Base-by-base conservation (phyloP, 2,329 filamentous ascomycete species). In the Coleophoma cylindrospora region DNA sequence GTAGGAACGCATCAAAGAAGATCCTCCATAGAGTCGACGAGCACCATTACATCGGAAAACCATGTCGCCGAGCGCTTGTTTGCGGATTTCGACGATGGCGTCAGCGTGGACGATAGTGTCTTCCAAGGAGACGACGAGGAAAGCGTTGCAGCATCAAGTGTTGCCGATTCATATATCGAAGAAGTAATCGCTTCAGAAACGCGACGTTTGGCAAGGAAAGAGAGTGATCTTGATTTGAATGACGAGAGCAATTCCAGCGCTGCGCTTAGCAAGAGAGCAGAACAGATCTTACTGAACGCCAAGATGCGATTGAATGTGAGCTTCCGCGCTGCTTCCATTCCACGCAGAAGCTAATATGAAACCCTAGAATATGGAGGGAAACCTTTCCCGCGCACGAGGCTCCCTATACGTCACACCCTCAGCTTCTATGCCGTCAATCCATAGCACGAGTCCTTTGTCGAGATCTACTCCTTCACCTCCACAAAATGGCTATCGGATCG, bases 201-300 rank as follows among this genome's bases (percentile, higher is more conserved):
- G 3, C 53, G 59, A 37, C 51, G 59, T 27, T 47, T 64, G 34
- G 52, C 58, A 11, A 54, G 45, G 38, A 57, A 45, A 43, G 55
- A 60, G 17, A 53, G 45, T 32, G 66, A 62, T 58, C 69, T 58
- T 61, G 67, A 66, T 17, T 68, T 68, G 43, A 71, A 78, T 3
- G 80, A 83, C 50, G 80, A 87, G 49, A 75, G 77, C 41, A 81
- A 86, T 60, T 89, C 89, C 3, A 89, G 87, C 45, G 83, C 79
- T 14, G 83, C 88, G 21, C 71, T 95, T 55, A 92, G 89, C 66
- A 84, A 86, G 58, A 82, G 90, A 60, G 91, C 91, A 1, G 91
- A 96, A 65, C 77, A 91, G 63, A 96, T 96, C 64, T 76, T 97
- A 49, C 89, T 91, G 50, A 96, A 95, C 69, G 92, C 92, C 33